Percentiles rank a stretch among this genome's conserved stretches.
phyloP scores from a whole-genome alignment of 352 stramenopile genomes.

The Phytopythium sindhum region DNA sequence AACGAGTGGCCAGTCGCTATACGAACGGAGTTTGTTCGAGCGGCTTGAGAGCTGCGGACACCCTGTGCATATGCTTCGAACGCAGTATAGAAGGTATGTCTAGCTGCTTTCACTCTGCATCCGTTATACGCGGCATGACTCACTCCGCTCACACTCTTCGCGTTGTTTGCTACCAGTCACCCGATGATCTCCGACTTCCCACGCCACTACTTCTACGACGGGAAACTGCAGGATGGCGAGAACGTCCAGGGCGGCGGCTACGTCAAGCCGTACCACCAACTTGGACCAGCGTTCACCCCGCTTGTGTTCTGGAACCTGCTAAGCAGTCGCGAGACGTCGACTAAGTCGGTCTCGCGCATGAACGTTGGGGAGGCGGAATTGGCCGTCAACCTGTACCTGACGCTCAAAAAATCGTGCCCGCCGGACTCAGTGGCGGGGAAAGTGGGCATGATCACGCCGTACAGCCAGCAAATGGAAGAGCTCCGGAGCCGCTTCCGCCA shows the following conservation, averaged over 20 bases:
- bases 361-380: conserved; percentile 83
- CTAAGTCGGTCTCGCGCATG: conserved; percentile 74
- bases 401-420: conserved; percentile 79
- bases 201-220: conserved; percentile 82
- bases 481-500: conserved; percentile 53
- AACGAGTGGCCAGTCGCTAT: conserved; percentile 78
- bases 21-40: conserved; percentile 92
- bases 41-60: conserved; percentile 86
- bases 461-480: conserved; percentile 90
- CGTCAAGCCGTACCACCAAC: conserved; percentile 71
- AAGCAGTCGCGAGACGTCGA: conserved; percentile 64
- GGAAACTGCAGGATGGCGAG: conserved; percentile 80
- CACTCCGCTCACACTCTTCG: not conserved
- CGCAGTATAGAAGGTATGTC: conserved; percentile 75
- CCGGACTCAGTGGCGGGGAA: conserved; percentile 72
- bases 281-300: conserved; percentile 69
- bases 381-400: conserved; percentile 86
- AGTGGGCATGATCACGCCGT: conserved; percentile 88
- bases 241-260: conserved; percentile 70
- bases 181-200: conserved; percentile 83
- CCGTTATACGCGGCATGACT: not conserved
- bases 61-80: conserved; percentile 88
- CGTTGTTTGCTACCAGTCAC: conserved; percentile 38
- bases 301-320: conserved; percentile 88
- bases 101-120: not conserved